A percentile compares a stretch with the other conserved stretches of the same genome.
phyloP scores from a whole-genome alignment of 495 filamentous ascomycete species.

The Aspergillus homomorphus region DNA sequence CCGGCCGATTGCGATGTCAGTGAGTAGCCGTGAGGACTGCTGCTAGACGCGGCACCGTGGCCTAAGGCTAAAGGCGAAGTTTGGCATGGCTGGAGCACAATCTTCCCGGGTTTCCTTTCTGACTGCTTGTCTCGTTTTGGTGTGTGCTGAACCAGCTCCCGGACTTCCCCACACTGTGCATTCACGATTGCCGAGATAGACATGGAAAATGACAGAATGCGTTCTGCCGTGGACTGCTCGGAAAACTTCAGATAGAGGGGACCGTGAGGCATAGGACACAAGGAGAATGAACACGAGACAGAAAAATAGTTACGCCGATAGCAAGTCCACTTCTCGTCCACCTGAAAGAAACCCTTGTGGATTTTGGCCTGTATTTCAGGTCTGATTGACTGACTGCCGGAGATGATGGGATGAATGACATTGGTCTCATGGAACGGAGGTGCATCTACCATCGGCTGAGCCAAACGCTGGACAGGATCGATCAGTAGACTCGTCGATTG shows the following conservation, averaged over 20 bases:
- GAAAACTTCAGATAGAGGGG: slow-evolving; percentile 45
- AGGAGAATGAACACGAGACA: slow-evolving; percentile 74
- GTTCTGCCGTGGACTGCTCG: slow-evolving; percentile 48
- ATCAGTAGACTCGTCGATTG: slow-evolving; percentile 25
- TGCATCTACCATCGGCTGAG: slow-evolving; percentile 32
- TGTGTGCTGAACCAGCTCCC: slow-evolving; percentile 91
- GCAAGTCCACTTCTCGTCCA: slow-evolving; percentile 90
- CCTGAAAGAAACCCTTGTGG: slow-evolving; percentile 88
- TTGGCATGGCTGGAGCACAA: slow-evolving; percentile 65
- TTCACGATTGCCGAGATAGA: slow-evolving; percentile 83
- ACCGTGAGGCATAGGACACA: slow-evolving; percentile 48
- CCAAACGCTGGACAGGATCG: slow-evolving; percentile 33
- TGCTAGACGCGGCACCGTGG: slow-evolving; percentile 23
- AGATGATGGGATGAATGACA: slow-evolving; percentile 55
- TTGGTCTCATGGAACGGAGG: slow-evolving; percentile 60
- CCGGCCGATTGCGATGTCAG: slow-evolving; percentile 32
- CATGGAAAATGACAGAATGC: slow-evolving; percentile 71
- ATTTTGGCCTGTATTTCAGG: slow-evolving; percentile 81
- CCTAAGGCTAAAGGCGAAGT: slow-evolving; percentile 44
- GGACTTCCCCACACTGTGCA: slow-evolving; percentile 67
- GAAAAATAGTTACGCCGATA: slow-evolving; percentile 95
- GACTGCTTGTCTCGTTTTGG: slow-evolving; percentile 94
- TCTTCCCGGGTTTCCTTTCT: slow-evolving; percentile 69
- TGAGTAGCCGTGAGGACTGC: slow-evolving; percentile 28
- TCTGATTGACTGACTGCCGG: slow-evolving; percentile 60